Evolutionary conservation across 192 early-diverging fungal genomes (phyloP), one percentile per base, ranked within the genome.

Genomic region (Coemansia sp.): DNA sequence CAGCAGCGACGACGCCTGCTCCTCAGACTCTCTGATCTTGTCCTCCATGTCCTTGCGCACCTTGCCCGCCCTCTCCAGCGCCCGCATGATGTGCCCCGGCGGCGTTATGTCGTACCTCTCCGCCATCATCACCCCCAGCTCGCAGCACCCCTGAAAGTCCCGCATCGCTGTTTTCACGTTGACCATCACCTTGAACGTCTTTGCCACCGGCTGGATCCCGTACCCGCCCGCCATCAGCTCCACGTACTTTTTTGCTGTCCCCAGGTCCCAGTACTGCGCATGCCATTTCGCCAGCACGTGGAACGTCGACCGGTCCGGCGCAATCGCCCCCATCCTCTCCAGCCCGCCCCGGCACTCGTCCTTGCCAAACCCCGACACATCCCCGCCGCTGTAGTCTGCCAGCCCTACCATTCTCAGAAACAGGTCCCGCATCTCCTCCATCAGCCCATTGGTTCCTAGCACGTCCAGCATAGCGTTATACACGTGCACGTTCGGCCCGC

Each of bases 211-310:
- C 29, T 5, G 9, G 3, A 67, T 13, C 0, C 52, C 56, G 32
- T 22, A 74, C 11, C 9, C 47, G 10, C 25, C 15, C 4, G 1
- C 8, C 70, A 74, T 74, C 31, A 63, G 13, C 32, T 27, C 50
- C 32, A 59, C 23, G 35, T 51, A 59, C 19, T 39, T 10, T 11
- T 45, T 33, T 8, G 59, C 63, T 0, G 26, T 21, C 1, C 54
- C 57, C 7, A 76, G 32, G 30, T 76, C 72, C 72, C 72, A 76
- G 58, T 76, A 76, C 55, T 25, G 15, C 3, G 72, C 61, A n/a
- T 60, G 65, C 72, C 72, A 76, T 5, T 52, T 49, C 3, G 68
- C 57, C 47, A 76, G 10, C 14, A 14, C n/a, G 29, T 68, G 60
- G 58, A 76, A 76, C 11, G 65, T 65, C 30, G 48, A 2, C 3